A percentile compares a stretch with the other conserved stretches of the same genome.
These are phyloP conservation scores for Pichia thaimueangensis DNA, from an alignment of 805 yeast species.

Conservation along the genomic window DNA sequence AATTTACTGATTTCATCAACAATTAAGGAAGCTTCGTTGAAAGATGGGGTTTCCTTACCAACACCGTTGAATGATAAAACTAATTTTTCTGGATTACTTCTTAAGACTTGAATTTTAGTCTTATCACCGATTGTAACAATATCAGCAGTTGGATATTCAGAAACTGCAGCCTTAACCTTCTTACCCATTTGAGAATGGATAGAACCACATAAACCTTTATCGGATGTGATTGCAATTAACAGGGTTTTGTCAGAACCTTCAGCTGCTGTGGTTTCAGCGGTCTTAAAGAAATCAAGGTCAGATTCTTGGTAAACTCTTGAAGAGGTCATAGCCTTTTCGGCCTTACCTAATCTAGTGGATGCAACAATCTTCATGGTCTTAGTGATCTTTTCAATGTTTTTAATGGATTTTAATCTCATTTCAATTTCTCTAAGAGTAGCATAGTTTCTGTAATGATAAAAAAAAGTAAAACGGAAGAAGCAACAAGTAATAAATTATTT, in stretches of 20 bases:
- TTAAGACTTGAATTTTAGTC: constrained; percentile 77
- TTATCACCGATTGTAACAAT: constrained; percentile 92
- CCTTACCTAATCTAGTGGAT: constrained; percentile 91
- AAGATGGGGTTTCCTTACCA: constrained; percentile 96
- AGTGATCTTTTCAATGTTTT: constrained; percentile 98
- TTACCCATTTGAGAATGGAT: constrained; percentile 94
- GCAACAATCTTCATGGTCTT: constrained; percentile 99
- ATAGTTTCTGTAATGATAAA: constrained; percentile 56
- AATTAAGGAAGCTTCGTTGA: constrained; percentile 81
- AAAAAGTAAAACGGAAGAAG: background rate
- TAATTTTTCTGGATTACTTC: constrained; percentile 68
- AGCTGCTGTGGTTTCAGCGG: constrained; percentile 68
- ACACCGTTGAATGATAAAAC: constrained; percentile 80
- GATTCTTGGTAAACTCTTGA: constrained; percentile 81
- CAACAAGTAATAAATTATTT: background rate
- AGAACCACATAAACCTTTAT: constrained; percentile 98
- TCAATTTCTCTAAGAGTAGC: constrained; percentile 99
- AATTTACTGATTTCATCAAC: constrained; percentile 73
- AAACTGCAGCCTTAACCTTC: constrained; percentile 66
- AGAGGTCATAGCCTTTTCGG: constrained; percentile 88
- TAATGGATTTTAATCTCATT: constrained; percentile 94
- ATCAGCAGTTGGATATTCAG: constrained; percentile 61
- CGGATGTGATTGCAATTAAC: constrained; percentile 85
- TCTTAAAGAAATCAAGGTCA: constrained; percentile 69
- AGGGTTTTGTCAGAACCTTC: constrained; percentile 51